Evolutionary conservation across 352 stramenopile species (phyloP), one percentile per base, ranked within the genome.

Genomic region (Pythium brachiatum): DNA sequence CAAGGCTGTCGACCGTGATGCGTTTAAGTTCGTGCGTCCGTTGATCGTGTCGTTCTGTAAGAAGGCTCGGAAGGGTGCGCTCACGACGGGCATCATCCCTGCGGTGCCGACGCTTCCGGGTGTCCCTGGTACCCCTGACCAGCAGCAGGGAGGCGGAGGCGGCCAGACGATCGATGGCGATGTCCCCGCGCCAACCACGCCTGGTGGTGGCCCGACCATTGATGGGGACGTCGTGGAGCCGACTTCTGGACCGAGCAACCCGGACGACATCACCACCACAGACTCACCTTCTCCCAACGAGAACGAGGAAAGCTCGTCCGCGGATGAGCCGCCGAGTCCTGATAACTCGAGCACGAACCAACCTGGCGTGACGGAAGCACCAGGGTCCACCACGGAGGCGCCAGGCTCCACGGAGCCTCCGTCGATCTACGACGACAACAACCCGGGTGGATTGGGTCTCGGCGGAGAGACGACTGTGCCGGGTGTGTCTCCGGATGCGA

Each of bases 11-110:
- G 51, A 65, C 51, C 46, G 46, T n/a, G 27, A 62, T 12, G 51
- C 52, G 34, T 70, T 70, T 31, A 36, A 48, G 41, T 62, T 65
- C 36, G 63, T 70, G n/a, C 56, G 62, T 11, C 63, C 56, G 12
- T 21, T 65, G 16, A 60, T 70, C 31, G 13, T n/a, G 13, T 62
- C 61, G 39, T 39, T 68, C 27, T 68, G 61, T 29, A 58, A 62
- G 23, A 61, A 61, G 41, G 18, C 46, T 18, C 7, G 23, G 15
- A 21, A 0, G 38, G 38, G 11, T 2, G 38, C 38, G 1, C 38
- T 44, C 16, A 44, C 38, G 16, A 8, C 38, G 9, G 38, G 20
- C 12, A 12, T 29, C n/a, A 48, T 48, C 41, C 5, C 29, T 34
- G 5, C 5, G 29, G 5, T 9, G 29, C 29, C 29, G 29, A 5